Base-by-base conservation (phyloP, 257 asterid species). In the Linderniella brevidens region DNA sequence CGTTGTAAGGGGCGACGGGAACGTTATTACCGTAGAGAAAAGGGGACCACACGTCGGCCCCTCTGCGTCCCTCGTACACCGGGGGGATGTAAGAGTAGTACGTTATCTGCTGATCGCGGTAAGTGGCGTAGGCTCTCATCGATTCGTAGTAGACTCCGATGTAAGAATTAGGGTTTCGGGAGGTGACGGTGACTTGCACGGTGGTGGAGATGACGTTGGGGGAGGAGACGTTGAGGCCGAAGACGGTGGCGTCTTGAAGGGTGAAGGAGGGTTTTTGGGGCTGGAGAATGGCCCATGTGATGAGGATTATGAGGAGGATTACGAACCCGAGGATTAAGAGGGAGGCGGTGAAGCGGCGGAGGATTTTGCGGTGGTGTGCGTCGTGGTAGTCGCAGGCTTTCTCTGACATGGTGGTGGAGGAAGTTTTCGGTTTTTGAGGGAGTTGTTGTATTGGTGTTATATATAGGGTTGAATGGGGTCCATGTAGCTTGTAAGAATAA, bases 211-310 rank as follows among this genome's bases (percentile, higher is more conserved):
- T 73, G 66, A 80, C 67, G 72, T 74, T 76, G 0, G 92, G 78
- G 13, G 93, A 70, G 39, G 95, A 72, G 56, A 83, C 71, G 64
- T 77, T 76, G 68, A 84, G 76, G 58, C 50, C 64, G 68, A 78
- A 88, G 68, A 88, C 69, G 51, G 97, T 88, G 60, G 93, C 93
- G 69, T 88, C 97, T 48, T 88, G 80, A 66, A 88, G 92, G 56
- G 62, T 64, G 60, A 88, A 84, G 8, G 74, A 71, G 12, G 95
- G 95, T 29, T 78, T 84, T 35, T 41, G 66, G 12, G 98, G 98
- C 43, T 80, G 90, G 52, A 88, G 79, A 8, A 73, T 48, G 50
- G 93, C 78, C 95, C 93, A 84, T 0, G 61, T 35, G 1, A 84
- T n/a, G 64, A 88, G 87, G 66, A 88, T 4, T 8, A 59, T 25